Percentiles rank a stretch among this genome's conserved stretches.
Conservation (phyloP, 2,329 filamentous ascomycete species). For the Botrytis fragariae region DNA sequence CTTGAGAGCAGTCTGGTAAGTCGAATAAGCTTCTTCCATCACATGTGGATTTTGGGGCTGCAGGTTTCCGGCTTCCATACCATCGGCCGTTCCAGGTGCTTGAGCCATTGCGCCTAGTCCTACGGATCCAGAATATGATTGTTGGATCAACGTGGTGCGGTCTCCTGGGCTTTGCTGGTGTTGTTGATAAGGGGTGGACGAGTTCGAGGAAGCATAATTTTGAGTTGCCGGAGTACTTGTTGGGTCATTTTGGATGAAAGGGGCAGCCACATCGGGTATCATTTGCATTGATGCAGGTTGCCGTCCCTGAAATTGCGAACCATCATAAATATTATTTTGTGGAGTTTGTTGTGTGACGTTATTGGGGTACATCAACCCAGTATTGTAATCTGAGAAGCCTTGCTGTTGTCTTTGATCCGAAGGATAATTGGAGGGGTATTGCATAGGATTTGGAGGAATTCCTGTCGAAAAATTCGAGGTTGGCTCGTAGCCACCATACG, state of each 20-base stretch:
- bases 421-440: slow-evolving; percentile 34
- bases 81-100: slow-evolving; percentile 39
- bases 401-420: slow-evolving; percentile 57
- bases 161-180: slow-evolving; percentile 54
- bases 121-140: slow-evolving; percentile 50
- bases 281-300: slow-evolving; percentile 77
- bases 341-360: slow-evolving; percentile 64
- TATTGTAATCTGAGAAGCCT: slow-evolving; percentile 56
- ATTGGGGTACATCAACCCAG: slow-evolving; percentile 76
- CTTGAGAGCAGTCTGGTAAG: slow-evolving; percentile 60
- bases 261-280: slow-evolving; percentile 67
- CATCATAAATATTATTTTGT: slow-evolving; percentile 70
- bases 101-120: slow-evolving; percentile 49
- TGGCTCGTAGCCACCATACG: slow-evolving; percentile 56
- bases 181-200: slow-evolving; percentile 57
- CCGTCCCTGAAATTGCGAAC: slow-evolving; percentile 71
- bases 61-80: slow-evolving; percentile 59
- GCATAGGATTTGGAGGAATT: slow-evolving; percentile 41
- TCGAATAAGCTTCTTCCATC: slow-evolving; percentile 67
- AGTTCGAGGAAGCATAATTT: slow-evolving; percentile 49
- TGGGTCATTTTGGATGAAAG: slow-evolving; percentile 72
- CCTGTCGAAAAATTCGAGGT: slow-evolving; percentile 47
- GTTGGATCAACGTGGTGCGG: slow-evolving; percentile 54
- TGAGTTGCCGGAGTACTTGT: slow-evolving; percentile 56
- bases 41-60: slow-evolving; percentile 49